Conservation (phyloP, 2,329 filamentous ascomycete genomes). For the Epichloe hybrida region DNA sequence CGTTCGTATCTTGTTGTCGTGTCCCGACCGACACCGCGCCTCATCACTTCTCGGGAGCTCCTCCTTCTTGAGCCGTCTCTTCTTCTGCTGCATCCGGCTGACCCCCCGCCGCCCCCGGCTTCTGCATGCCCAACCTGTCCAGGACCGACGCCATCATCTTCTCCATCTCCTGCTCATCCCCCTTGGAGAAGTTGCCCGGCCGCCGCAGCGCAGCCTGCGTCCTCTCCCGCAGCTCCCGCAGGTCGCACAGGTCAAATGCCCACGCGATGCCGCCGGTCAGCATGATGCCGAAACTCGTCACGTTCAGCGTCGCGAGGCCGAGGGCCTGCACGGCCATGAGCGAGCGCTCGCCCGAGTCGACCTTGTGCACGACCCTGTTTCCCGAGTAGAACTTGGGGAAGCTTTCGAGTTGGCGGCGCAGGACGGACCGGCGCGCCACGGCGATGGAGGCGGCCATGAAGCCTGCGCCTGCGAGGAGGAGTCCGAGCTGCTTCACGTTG, state of each 20-base stretch:
- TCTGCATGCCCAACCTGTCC: constrained; percentile 30
- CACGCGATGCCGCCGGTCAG: constrained; percentile 59
- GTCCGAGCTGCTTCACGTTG: constrained; percentile 44
- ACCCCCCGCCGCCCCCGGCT: background rate
- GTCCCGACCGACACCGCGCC: background rate
- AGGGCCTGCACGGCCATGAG: constrained; percentile 73
- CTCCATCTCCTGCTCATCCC: constrained; percentile 47
- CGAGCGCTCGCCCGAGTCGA: constrained; percentile 19
- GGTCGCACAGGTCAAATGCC: constrained; percentile 59
- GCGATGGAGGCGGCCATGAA: constrained; percentile 62
- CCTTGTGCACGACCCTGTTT: constrained; percentile 25
- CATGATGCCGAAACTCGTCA: constrained; percentile 63
- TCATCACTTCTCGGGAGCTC: background rate
- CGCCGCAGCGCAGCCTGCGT: constrained; percentile 31
- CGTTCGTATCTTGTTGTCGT: background rate
- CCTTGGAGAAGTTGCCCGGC: constrained; percentile 20
- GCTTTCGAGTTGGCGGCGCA: constrained; percentile 45
- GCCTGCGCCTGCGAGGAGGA: constrained; percentile 61
- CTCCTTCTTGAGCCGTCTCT: background rate
- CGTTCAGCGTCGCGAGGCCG: constrained; percentile 76
- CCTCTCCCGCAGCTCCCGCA: constrained; percentile 48
- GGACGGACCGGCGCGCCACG: constrained; percentile 58
- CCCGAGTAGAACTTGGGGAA: constrained; percentile 61
- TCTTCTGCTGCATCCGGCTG: background rate
- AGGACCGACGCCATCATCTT: constrained; percentile 48